Conservation (phyloP, 2,329 filamentous ascomycete genomes). For the Pyricularia grisea region DNA sequence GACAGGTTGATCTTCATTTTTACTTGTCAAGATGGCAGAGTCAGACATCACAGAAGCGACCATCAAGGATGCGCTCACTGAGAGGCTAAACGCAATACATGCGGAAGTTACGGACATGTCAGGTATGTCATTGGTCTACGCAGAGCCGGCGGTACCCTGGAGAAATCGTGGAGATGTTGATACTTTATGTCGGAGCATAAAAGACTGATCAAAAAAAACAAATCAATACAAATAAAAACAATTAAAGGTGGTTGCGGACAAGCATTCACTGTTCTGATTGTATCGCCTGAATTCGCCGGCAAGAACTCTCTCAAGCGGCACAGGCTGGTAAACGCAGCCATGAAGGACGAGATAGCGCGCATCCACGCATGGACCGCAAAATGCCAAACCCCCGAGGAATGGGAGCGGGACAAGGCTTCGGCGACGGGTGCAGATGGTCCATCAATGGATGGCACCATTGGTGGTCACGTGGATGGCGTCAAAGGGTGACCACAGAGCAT, state of each 20-base stretch:
- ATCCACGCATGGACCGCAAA: slow-evolving; percentile 96
- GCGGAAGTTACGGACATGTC: slow-evolving; percentile 90
- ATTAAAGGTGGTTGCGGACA: slow-evolving; percentile 49
- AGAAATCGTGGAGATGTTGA: background rate
- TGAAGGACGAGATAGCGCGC: slow-evolving; percentile 79
- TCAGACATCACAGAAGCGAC: slow-evolving; percentile 57
- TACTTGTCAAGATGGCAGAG: background rate
- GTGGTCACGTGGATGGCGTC: slow-evolving; percentile 31
- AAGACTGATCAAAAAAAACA: background rate
- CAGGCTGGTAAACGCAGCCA: slow-evolving; percentile 70
- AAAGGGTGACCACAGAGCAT: slow-evolving; percentile 14
- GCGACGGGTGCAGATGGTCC: slow-evolving; percentile 21
- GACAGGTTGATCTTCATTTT: background rate
- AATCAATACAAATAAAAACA: slow-evolving; percentile 4
- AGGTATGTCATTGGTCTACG: slow-evolving; percentile 41
- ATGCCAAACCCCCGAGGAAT: slow-evolving; percentile 87
- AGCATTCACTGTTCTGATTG: slow-evolving; percentile 49
- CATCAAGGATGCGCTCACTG: slow-evolving; percentile 58
- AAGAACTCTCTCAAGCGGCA: slow-evolving; percentile 76
- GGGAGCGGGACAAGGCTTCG: slow-evolving; percentile 52
- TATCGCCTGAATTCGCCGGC: slow-evolving; percentile 58
- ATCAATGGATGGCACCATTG: slow-evolving; percentile 33
- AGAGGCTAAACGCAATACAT: slow-evolving; percentile 63
- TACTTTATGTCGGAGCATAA: background rate
- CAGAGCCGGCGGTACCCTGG: background rate